These are phyloP conservation scores for Colletotrichum liaoningense DNA, from an alignment of 2,329 filamentous ascomycete genomes.

Conservation along the genomic window DNA sequence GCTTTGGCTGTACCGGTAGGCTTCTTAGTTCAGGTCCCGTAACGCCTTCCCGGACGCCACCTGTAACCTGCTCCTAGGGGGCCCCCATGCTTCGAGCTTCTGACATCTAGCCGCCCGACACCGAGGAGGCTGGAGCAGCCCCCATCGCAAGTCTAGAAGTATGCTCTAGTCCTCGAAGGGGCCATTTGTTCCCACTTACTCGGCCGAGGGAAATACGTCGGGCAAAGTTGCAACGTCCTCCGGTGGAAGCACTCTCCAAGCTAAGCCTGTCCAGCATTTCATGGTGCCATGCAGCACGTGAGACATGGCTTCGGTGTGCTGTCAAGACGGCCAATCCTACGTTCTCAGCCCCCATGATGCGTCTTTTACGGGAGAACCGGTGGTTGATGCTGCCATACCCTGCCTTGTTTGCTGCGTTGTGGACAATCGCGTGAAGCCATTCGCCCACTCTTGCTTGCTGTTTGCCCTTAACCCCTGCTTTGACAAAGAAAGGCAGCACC, in stretches of 20 bases:
- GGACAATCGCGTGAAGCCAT: not conserved
- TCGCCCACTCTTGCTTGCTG: constrained; percentile 6
- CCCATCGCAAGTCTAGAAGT: not conserved
- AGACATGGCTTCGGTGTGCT: constrained; percentile 27
- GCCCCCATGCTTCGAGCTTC: not conserved
- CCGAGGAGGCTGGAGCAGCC: not conserved
- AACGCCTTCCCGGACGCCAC: constrained; percentile 13
- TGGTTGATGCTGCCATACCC: not conserved
- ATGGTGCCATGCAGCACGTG: constrained; percentile 19
- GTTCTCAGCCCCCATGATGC: constrained; percentile 8
- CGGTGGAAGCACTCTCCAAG: not conserved
- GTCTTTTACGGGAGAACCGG: constrained; percentile 1
- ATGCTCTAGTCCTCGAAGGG: not conserved
- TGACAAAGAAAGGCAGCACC: not conserved
- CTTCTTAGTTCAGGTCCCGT: constrained; percentile 7
- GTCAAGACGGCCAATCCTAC: constrained; percentile 17
- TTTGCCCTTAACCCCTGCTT: not conserved
- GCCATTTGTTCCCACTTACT: constrained; percentile 11
- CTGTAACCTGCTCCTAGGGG: not conserved
- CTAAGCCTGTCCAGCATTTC: constrained; percentile 14
- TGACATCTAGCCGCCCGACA: not conserved
- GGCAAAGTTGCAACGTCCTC: not conserved
- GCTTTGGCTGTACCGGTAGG: constrained; percentile 4
- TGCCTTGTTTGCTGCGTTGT: not conserved
- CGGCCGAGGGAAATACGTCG: constrained; percentile 15